Conservation (phyloP, 192 early-diverging fungal genomes). For the Backusella australiensis region DNA sequence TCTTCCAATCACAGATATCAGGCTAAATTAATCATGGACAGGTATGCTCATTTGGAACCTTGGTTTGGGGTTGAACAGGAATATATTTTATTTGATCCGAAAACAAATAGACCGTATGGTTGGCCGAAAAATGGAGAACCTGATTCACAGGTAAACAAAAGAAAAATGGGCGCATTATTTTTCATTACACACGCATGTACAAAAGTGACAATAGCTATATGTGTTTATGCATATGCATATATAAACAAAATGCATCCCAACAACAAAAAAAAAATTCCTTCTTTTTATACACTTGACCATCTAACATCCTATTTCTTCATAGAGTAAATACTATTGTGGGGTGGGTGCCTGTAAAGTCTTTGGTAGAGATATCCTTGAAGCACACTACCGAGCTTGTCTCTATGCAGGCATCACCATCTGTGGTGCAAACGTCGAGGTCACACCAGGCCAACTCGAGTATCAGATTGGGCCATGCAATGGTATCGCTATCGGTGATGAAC, state of each 20-base stretch:
- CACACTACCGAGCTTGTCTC: slow-evolving; percentile 51
- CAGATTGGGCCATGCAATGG: slow-evolving; percentile 52
- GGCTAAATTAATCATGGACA: slow-evolving; percentile 35
- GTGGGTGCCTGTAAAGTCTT: slow-evolving; percentile 45
- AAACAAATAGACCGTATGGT: slow-evolving; percentile 41
- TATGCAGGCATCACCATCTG: slow-evolving; percentile 52
- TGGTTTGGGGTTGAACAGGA: slow-evolving; percentile 63
- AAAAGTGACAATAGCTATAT: no score
- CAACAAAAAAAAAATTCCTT: background rate
- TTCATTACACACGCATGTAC: background rate
- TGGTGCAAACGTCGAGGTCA: slow-evolving; percentile 52
- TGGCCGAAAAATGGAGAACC: slow-evolving; percentile 54
- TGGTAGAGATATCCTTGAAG: slow-evolving; percentile 51
- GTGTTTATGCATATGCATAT: background rate
- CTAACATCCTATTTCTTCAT: background rate
- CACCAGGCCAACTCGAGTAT: slow-evolving; percentile 53
- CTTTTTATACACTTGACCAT: background rate
- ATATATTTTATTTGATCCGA: slow-evolving; percentile 47
- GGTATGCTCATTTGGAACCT: slow-evolving; percentile 35
- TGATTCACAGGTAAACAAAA: slow-evolving; percentile 38
- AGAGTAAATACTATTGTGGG: slow-evolving; percentile 53
- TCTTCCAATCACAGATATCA: slow-evolving; percentile 42
- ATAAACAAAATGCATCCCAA: background rate
- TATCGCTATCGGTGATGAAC: slow-evolving; percentile 44
- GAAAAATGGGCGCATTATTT: background rate